Evolutionary conservation across 1,284 basidiomycete species (phyloP).

Genomic region (Pholiota adiposa): DNA sequence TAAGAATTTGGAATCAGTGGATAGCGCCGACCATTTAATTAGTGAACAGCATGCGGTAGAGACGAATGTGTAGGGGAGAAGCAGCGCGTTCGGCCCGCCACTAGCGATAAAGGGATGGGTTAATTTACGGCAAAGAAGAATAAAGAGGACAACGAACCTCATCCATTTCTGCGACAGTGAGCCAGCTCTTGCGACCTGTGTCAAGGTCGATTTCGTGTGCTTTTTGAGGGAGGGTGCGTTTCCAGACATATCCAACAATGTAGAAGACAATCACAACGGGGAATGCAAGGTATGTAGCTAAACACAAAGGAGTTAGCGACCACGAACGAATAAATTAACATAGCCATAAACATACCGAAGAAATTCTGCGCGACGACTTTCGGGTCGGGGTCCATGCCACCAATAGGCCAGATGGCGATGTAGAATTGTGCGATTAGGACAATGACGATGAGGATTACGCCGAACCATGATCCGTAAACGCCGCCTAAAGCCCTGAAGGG

Average conservation of each 20-base stretch:
- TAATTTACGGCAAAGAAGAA: not conserved
- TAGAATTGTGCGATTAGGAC: slow-evolving; percentile 51
- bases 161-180: slow-evolving; percentile 45
- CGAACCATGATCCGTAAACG: slow-evolving; percentile 47
- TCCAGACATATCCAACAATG: slow-evolving; percentile 41
- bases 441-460: slow-evolving; percentile 40
- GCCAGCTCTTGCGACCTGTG: slow-evolving; percentile 47
- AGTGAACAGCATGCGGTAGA: slow-evolving; percentile 36
- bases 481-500: slow-evolving; percentile 47
- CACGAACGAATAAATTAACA: not conserved
- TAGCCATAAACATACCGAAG: slow-evolving; percentile 37
- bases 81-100: slow-evolving; percentile 40
- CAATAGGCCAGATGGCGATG: slow-evolving; percentile 45
- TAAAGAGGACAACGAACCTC: slow-evolving; percentile 25
- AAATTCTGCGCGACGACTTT: slow-evolving; percentile 35
- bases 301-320: not conserved
- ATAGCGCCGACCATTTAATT: slow-evolving; percentile 11
- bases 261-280: slow-evolving; percentile 45
- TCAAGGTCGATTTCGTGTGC: slow-evolving; percentile 46
- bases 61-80: slow-evolving; percentile 38
- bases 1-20: not conserved
- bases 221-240: slow-evolving; percentile 39
- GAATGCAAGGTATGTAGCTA: slow-evolving; percentile 41
- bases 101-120: slow-evolving; percentile 16
- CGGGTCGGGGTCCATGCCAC: slow-evolving; percentile 32